Evolutionary conservation across 2,329 filamentous ascomycete genomes (phyloP), one percentile per base, ranked within the genome.

Genomic region (Claviceps pazoutovae): DNA sequence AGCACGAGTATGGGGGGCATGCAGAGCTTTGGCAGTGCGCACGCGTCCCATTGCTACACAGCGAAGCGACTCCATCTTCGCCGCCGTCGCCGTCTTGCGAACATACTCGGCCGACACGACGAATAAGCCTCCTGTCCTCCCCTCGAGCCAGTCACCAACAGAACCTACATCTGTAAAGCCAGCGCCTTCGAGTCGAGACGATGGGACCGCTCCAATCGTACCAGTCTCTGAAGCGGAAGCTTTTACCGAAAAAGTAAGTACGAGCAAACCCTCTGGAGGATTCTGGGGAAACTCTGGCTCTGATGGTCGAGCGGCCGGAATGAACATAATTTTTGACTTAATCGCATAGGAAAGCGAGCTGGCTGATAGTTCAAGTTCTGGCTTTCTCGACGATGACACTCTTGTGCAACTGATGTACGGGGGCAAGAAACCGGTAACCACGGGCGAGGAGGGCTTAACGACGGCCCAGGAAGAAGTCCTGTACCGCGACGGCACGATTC

Each of bases 401-500:
- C 61, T 69, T 26, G 66, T 68, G 50, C 58, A 68, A 49, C 58
- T 69, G 19, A 58, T 69, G 36, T 69, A 64, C 48, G 67, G 68
- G 44, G 66, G 67, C 5, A 63, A 65, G 36, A 56, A 57, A 16
- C 57, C 58, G 8, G 61, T 60, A 26, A 66, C 62, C 49, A 52
- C 60, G 14, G 46, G 54, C 3, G 58, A 67, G 23, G 65, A 63
- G 23, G 67, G 64, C 7, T 58, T 73, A 56, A 72, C 68, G 48
- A 57, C 62, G 16, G 71, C 68, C 8, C 73, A 75, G 60, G 67
- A 71, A 54, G 63, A 69, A 43, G 65, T 69, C 5, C 62, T 76
- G 16, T 72, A 70, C 56, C 62, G 63, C 16, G 65, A 69, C 55
- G 70, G 70, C 43, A 65, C 61, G 41, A 73, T 73, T 50, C 69